These are phyloP conservation scores for Arthrobotrys iridis DNA, from an alignment of 2,329 filamentous ascomycete species.

Conservation along the genomic window DNA sequence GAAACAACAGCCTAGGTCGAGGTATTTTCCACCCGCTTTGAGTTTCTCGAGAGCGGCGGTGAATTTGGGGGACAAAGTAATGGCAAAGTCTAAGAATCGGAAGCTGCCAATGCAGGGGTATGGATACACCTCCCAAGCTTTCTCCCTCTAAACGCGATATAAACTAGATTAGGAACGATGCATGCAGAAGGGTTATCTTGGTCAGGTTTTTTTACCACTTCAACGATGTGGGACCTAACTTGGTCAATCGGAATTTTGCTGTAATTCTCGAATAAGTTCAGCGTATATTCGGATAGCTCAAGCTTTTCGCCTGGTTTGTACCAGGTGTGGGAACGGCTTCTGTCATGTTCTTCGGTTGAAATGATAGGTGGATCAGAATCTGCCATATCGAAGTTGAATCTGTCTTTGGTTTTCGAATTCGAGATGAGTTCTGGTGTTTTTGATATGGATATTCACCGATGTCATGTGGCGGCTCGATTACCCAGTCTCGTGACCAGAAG, in stretches of 20 bases:
- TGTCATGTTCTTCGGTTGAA: not conserved
- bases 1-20: conserved; percentile 65
- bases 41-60: conserved; percentile 58
- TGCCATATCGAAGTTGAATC: conserved; percentile 6
- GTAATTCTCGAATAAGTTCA: conserved; percentile 32
- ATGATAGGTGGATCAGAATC: not conserved
- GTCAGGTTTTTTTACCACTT: conserved; percentile 7
- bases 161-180: not conserved
- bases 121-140: conserved; percentile 61
- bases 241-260: conserved; percentile 19
- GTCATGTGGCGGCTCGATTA: too few species aligned
- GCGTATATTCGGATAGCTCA: conserved; percentile 9
- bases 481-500: too few species aligned
- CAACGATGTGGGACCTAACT: conserved; percentile 22
- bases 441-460: too few species aligned
- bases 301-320: conserved; percentile 26
- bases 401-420: not conserved
- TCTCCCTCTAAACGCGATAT: conserved; percentile 58
- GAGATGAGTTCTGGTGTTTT: too few species aligned
- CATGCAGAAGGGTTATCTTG: not conserved
- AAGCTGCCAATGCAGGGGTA: conserved; percentile 63
- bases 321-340: conserved; percentile 8
- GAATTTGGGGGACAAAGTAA: conserved; percentile 60
- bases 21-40: conserved; percentile 58
- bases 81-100: conserved; percentile 62